Conservation (phyloP, 352 stramenopile genomes). For the Pythium brassicae region DNA sequence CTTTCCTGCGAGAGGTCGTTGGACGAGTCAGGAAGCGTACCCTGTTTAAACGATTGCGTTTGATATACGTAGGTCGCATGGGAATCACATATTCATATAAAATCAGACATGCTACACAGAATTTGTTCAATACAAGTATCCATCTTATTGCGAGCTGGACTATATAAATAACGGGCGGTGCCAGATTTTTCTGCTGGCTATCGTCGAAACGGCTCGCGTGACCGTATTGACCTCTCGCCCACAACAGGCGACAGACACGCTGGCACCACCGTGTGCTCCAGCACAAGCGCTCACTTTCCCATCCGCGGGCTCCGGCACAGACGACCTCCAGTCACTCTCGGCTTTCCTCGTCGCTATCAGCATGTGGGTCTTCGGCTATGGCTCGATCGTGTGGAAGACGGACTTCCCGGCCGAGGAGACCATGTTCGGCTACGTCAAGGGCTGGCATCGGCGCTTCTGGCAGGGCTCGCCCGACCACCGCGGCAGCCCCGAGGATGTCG, state of each 20-base stretch:
- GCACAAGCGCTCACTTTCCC: neutral
- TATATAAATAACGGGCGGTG: slow-evolving; percentile 36
- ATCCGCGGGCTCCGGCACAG: neutral
- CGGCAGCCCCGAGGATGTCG: slow-evolving; percentile 65
- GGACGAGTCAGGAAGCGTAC: too few species aligned
- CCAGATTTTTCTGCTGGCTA: slow-evolving; percentile 26
- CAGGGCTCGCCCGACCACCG: slow-evolving; percentile 86
- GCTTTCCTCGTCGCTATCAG: neutral
- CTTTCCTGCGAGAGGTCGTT: too few species aligned
- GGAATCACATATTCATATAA: too few species aligned
- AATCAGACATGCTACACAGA: too few species aligned
- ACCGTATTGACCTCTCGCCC: too few species aligned
- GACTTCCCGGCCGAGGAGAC: slow-evolving; percentile 26
- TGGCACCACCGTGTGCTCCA: slow-evolving; percentile 12
- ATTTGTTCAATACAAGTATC: too few species aligned
- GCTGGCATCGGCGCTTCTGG: slow-evolving; percentile 87
- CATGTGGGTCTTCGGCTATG: slow-evolving; percentile 9
- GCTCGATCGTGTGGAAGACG: slow-evolving; percentile 30
- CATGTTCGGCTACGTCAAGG: slow-evolving; percentile 54
- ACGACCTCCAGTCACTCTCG: neutral
- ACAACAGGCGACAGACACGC: slow-evolving; percentile 22
- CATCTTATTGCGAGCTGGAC: too few species aligned
- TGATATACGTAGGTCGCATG: too few species aligned
- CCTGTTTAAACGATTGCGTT: too few species aligned
- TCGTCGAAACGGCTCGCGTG: too few species aligned